Evolutionary conservation across 1,139 yeast species (phyloP), one percentile per base, ranked within the genome.

Genomic region (Entelexis paramagnoliae): DNA sequence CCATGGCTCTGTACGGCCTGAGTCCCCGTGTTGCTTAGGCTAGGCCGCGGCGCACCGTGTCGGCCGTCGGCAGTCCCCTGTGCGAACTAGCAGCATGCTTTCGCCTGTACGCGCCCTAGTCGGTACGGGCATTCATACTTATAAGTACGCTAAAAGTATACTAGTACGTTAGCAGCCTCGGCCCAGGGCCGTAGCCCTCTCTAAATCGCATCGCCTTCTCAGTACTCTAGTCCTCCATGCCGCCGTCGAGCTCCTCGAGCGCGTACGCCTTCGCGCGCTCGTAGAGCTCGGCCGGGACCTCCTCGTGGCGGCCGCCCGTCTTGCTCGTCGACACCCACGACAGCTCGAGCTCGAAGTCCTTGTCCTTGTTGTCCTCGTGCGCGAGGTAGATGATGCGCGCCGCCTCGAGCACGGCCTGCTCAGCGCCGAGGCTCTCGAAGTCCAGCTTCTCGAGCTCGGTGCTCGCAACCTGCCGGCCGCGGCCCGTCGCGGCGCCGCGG

Each of bases 301-400:
- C 77, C 64, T 81, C 78, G 66, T 91, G 97, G 58, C 72, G 68
- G n/a, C 96, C 93, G 9, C 75, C 75, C 10, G 96, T 89, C 63
- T 83, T 93, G 40, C 78, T 75, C 42, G 67, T 65, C 19, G 47
- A 43, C 52, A 79, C 78, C 97, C 98, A 91, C 59, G 94, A 79
- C 64, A 93, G 76, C 66, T 93, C 99, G 60, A 93, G 76, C 70
- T 93, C 98, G 66, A 88, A 91, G 57, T 89, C 97, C 69, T 91
- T 91, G 67, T 91, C 98, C 70, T 91, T 93, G 68, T 88, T 87
- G 65, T 93, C 98, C 69, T 93, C 98, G 65, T 93, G 98, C 2
- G 97, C 96, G 60, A 83, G 74, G 64, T 86, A 84, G 63, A 93
- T 85, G 66, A 93, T 88, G 66, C 81, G 83, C 17, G 97, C 97